A percentile compares a stretch with the other conserved stretches of the same genome.
Evolutionary conservation across 768 basidiomycete genomes (phyloP).

Genomic region (Pleurotus cornucopiae): DNA sequence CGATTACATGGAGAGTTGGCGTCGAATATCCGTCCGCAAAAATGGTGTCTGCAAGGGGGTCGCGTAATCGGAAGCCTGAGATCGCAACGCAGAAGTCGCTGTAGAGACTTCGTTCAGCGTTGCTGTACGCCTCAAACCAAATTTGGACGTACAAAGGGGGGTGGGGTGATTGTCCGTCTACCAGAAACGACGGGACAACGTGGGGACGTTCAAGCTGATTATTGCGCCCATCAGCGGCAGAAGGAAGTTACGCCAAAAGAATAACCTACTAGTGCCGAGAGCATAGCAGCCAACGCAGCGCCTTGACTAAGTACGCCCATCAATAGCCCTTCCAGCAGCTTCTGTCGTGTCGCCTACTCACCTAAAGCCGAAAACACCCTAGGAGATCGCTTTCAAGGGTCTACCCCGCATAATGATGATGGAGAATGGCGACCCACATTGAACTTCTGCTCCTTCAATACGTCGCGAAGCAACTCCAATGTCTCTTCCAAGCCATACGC

Average conservation of each 20-base stretch:
- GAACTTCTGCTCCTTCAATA: conserved; percentile 56
- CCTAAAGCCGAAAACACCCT: conserved; percentile 86
- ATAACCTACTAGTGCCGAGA: conserved; percentile 60
- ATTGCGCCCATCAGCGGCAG: neutral
- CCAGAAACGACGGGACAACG: conserved; percentile 47
- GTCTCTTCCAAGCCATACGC: conserved; percentile 56
- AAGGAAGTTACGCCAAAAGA: neutral
- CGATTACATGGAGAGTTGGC: conserved; percentile 74
- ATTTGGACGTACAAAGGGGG: conserved; percentile 59
- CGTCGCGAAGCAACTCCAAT: conserved; percentile 47
- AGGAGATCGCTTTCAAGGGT: conserved; percentile 7
- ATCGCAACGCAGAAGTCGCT: conserved; percentile 76
- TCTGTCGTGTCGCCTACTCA: conserved; percentile 17
- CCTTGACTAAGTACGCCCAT: conserved; percentile 53
- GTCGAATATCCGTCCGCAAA: conserved; percentile 55
- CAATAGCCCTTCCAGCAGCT: neutral
- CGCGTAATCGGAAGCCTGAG: conserved; percentile 61
- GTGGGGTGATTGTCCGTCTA: conserved; percentile 62
- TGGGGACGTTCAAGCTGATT: conserved; percentile 36
- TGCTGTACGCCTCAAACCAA: neutral
- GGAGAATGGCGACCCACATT: conserved; percentile 44
- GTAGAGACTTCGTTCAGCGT: neutral
- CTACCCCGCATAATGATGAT: neutral
- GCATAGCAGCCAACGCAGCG: conserved; percentile 67
- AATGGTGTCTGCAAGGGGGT: conserved; percentile 43